Conservation (phyloP, 2,329 filamentous ascomycete species). For the Botrytis deweyae region DNA sequence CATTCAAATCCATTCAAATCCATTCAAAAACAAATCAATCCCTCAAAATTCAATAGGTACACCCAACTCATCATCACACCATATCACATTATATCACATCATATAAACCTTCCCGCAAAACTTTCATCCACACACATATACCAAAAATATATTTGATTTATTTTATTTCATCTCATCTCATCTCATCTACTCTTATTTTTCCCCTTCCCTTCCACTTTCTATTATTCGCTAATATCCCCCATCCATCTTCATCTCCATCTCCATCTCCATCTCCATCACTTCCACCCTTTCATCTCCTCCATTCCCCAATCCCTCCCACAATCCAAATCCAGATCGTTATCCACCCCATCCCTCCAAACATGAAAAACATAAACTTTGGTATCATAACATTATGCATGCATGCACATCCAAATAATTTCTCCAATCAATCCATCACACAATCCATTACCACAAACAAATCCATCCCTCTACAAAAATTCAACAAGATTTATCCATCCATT, state of each 20-base stretch:
- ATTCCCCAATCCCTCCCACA: neutral
- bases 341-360: neutral
- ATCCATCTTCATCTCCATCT: no score
- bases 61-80: no score
- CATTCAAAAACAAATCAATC: no score
- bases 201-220: neutral
- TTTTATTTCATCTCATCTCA: neutral
- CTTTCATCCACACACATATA: neutral
- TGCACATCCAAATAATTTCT: neutral
- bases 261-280: neutral
- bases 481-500: neutral
- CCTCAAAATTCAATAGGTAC: no score
- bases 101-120: no score
- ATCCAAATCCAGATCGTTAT: neutral
- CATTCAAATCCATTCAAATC: no score
- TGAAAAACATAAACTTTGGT: constrained; percentile 4
- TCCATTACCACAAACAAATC: neutral
- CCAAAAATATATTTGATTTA: neutral
- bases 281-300: neutral
- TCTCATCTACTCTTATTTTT: neutral
- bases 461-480: neutral
- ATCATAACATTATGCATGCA: constrained; percentile 2
- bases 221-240: neutral
- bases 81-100: no score
- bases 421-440: neutral